Evolutionary conservation across 2,329 filamentous ascomycete species (phyloP).

Genomic region (Colletotrichum limetticola): DNA sequence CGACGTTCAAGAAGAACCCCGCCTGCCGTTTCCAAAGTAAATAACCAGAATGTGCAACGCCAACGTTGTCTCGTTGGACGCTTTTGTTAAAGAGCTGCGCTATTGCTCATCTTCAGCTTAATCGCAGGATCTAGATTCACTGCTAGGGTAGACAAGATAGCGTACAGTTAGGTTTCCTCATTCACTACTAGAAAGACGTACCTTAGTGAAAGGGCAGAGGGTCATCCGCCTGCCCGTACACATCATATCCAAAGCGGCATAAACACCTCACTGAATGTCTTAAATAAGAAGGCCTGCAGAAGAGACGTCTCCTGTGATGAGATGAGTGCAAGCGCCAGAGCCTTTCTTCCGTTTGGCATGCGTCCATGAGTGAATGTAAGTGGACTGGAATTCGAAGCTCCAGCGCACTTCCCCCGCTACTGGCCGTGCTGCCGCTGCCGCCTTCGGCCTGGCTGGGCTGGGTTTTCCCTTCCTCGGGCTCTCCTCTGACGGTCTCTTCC

Average conservation of each 20-base stretch:
- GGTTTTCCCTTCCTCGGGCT: constrained; percentile 25
- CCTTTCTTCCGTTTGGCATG: background rate
- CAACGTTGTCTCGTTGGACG: background rate
- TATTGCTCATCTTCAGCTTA: background rate
- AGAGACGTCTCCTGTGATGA: background rate
- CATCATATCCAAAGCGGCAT: background rate
- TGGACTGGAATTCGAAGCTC: constrained; percentile 10
- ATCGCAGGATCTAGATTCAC: background rate
- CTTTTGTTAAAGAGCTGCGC: background rate
- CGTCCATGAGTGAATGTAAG: constrained; percentile 5
- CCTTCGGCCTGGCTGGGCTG: constrained; percentile 24
- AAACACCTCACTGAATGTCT: background rate
- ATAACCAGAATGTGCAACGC: no score
- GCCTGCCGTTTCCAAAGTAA: background rate
- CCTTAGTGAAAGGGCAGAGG: background rate
- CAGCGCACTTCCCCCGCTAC: constrained; percentile 24
- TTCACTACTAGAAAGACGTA: background rate
- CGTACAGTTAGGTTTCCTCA: no score
- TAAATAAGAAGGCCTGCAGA: background rate
- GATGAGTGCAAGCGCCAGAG: background rate
- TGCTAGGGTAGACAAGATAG: background rate
- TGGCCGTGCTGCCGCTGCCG: constrained; percentile 9
- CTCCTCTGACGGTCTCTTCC: constrained; percentile 18
- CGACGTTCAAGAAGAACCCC: background rate
- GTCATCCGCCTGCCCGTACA: background rate